Evolutionary conservation across 805 yeast genomes (phyloP), one percentile per base, ranked within the genome.

Genomic region (Grigorovia yakushimaensis): DNA sequence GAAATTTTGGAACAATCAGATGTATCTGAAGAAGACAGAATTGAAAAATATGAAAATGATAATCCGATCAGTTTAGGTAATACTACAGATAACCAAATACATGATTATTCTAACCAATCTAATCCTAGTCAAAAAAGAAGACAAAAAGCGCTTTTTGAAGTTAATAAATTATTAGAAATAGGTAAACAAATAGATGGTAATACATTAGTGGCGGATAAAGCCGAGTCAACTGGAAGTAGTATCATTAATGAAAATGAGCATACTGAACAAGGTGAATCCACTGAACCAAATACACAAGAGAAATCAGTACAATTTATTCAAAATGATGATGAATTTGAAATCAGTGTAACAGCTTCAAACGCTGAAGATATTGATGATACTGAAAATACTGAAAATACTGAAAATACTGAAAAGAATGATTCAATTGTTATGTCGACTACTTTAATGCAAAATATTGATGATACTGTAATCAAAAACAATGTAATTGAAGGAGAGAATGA

Each of bases 281-380:
- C 18, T 18, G 33, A 27, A 27, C 15, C 15, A 10, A 27, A 17
- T 7, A 13, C 38, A 10, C 13, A 39, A 6, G 38, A 10, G 7
- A 18, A 22, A 23, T 15, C 41, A 9, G 13, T 38, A 4, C 44
- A 46, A 17, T 17, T 41, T 8, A 45, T 49, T 13, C 30, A 45
- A 27, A 41, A 42, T 17, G 49, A 49, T 42, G 39, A 23, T 13
- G 40, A 39, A 5, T 30, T 44, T 18, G 47, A 46, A 42, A 24
- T 49, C 24, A 36, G 24, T 39, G 9, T 27, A 27, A 4, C 33
- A 27, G 13, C 9, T 27, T 27, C 33, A 10, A 15, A 27, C 13
- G 33, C 9, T 27, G 33, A 4, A 3, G 13, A 27, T 27, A 5
- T 27, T 27, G 35, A 21, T 43, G 18, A 1, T 21, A 18, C 13